A percentile compares a stretch with the other conserved stretches of the same genome.
Evolutionary conservation across 2,329 filamentous ascomycete genomes (phyloP).

Genomic region (Decorospora gaudefroyi): DNA sequence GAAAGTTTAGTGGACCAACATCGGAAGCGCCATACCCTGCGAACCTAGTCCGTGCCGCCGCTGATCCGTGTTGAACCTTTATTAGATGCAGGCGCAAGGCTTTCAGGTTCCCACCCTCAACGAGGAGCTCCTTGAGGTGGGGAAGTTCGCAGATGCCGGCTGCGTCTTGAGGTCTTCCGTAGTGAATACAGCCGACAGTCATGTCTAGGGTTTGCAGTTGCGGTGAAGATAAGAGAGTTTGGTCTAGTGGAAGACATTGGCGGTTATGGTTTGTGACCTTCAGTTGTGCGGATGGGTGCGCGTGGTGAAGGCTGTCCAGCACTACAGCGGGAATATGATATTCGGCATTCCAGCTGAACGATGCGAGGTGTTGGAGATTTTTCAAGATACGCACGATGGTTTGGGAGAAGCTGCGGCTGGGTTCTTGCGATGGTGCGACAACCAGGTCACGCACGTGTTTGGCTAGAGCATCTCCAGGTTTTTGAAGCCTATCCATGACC

Average conservation of each 20-base stretch:
- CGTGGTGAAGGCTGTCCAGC: neutral
- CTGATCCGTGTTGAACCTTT: neutral
- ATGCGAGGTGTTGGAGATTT: neutral
- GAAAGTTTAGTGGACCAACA: neutral
- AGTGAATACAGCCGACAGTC: neutral
- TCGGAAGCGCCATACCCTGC: neutral
- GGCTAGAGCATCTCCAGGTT: too few species aligned
- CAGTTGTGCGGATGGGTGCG: neutral
- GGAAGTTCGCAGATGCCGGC: neutral
- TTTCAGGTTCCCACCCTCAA: neutral
- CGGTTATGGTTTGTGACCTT: neutral
- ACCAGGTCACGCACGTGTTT: too few species aligned
- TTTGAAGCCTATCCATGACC: too few species aligned
- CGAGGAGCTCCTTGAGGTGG: neutral
- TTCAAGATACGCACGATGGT: neutral
- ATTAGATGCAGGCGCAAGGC: neutral
- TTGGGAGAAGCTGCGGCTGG: too few species aligned
- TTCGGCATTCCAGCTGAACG: neutral
- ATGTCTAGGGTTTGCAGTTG: neutral
- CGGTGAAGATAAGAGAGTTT: neutral
- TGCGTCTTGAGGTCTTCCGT: neutral
- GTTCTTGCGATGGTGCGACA: too few species aligned
- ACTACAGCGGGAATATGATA: neutral
- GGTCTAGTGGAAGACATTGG: neutral
- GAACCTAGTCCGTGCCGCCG: neutral